These are phyloP conservation scores for Chlamydomonas applanata DNA, from an alignment of 139 green algal species.

Conservation along the genomic window DNA sequence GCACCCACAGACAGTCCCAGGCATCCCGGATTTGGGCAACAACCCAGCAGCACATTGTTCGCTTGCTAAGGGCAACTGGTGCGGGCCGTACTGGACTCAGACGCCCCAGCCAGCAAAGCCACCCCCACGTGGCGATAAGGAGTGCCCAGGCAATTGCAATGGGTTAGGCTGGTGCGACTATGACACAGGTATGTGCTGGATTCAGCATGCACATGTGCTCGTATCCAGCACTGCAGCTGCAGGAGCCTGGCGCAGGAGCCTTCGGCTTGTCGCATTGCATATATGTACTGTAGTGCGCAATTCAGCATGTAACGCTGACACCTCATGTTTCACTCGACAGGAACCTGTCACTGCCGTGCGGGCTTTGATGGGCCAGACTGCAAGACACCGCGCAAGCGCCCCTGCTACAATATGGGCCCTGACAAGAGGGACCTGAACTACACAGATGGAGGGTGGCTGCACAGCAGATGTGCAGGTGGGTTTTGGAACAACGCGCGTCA, in stretches of 20 bases:
- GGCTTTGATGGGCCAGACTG: constrained; percentile 53
- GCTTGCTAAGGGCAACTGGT: too few species aligned
- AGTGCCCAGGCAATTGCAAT: constrained; percentile 43
- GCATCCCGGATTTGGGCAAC: too few species aligned
- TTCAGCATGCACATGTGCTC: background rate
- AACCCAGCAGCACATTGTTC: too few species aligned
- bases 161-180: constrained; percentile 40
- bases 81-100: background rate
- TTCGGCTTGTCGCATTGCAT: too few species aligned
- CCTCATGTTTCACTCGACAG: background rate
- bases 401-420: constrained; percentile 49
- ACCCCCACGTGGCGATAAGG: constrained; percentile 17
- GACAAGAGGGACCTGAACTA: constrained; percentile 40
- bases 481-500: too few species aligned
- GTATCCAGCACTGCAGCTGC: too few species aligned
- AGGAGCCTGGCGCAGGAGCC: too few species aligned
- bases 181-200: constrained; percentile 39
- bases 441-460: constrained; percentile 23
- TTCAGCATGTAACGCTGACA: background rate
- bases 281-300: too few species aligned
- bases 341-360: constrained; percentile 34
- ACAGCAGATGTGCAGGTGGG: constrained; percentile 32
- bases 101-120: background rate
- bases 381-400: constrained; percentile 27
- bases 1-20: too few species aligned